These are phyloP conservation scores for Fusarium palustre DNA, from an alignment of 2,329 filamentous ascomycete genomes.

Conservation along the genomic window DNA sequence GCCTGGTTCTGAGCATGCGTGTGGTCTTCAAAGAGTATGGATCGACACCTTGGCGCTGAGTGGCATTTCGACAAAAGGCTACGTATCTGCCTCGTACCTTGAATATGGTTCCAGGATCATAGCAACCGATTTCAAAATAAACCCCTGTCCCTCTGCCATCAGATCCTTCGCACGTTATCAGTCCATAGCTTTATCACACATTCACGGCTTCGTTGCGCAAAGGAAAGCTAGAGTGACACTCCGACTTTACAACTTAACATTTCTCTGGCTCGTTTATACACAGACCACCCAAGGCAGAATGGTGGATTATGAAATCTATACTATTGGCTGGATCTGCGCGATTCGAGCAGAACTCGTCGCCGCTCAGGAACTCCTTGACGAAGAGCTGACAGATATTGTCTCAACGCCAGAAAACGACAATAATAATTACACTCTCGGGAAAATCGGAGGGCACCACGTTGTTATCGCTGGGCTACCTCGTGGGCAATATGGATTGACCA, in stretches of 20 bases:
- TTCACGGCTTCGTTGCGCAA: too few species aligned
- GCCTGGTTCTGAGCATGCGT: not conserved
- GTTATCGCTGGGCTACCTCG: not conserved
- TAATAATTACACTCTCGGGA: not conserved
- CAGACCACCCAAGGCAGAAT: not conserved
- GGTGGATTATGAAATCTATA: not conserved
- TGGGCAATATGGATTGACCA: not conserved
- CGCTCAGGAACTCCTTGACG: not conserved
- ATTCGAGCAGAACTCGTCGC: not conserved
- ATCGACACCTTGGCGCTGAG: not conserved
- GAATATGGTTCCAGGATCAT: too few species aligned
- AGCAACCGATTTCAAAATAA: too few species aligned
- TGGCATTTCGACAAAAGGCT: too few species aligned
- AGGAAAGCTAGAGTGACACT: too few species aligned
- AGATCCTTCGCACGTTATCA: too few species aligned
- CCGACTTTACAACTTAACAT: too few species aligned
- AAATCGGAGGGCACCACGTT: not conserved
- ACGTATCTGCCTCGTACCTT: too few species aligned
- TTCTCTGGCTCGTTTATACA: accelerated
- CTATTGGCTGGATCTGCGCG: not conserved
- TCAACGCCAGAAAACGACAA: not conserved
- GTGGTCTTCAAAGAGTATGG: not conserved
- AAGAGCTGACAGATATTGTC: not conserved
- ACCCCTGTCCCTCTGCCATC: too few species aligned
- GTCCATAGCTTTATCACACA: too few species aligned